Evolutionary conservation across 1,284 basidiomycete genomes (phyloP), one percentile per base, ranked within the genome.

Genomic region (Ceratobasidium papillatum): DNA sequence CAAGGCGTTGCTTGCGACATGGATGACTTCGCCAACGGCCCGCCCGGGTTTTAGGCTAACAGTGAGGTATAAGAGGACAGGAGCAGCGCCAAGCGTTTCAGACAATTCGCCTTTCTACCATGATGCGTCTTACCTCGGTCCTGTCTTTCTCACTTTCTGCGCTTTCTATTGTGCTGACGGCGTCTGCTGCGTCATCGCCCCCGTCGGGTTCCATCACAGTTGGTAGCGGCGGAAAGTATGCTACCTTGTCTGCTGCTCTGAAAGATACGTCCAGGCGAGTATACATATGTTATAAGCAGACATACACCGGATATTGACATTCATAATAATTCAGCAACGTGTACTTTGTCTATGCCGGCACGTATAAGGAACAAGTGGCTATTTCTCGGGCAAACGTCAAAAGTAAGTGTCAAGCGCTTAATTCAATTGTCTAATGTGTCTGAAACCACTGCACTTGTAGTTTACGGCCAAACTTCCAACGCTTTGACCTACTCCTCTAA

Each of bases 331-430:
- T 22, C 34, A 73, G 76, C 59, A 66, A 76, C 56, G 43, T 73
- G 32, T 74, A 74, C 65, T 78, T 74, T 54, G 73, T 78, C n/a
- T 78, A 77, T 72, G 61, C 74, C 19, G 77, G 77, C 17, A 78
- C 76, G 12, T 76, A 75, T 32, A 77, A 52, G 22, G 69, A 54
- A 1, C 75, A 76, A n/a, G 61, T 65, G n/a, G 61, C 49, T 8
- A 75, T 76, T 56, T 49, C 27, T 41, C 75, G 76, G 5, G 54
- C 77, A 12, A 75, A 76, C 22, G 59, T 78, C 30, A 76, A 63
- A 32, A 75, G 68, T 71, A 32, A 30, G 49, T 43, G 27, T 68
- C 9, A 41, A 9, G 25, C 30, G 36, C 22, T 8, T 14, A 36
- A 8, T 49, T 47, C 25, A n/a, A 25, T 8, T n/a, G 22, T 19